Evolutionary conservation across 2,329 filamentous ascomycete species (phyloP).

Genomic region (Fusarium fracticaudum): DNA sequence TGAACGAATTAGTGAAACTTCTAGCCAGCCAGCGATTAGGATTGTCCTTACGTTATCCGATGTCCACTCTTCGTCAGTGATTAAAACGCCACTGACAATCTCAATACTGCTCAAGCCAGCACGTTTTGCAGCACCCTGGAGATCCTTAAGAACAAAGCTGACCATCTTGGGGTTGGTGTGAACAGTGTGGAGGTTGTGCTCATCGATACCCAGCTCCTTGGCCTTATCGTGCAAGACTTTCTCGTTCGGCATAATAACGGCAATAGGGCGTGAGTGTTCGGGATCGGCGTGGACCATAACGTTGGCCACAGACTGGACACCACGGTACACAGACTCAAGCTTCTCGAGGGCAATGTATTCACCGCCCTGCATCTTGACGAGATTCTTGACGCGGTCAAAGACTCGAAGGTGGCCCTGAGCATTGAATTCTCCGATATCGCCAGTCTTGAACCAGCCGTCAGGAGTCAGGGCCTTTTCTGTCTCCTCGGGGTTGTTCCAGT

Average conservation of each 20-base stretch:
- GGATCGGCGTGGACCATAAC: constrained; percentile 86
- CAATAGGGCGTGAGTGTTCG: constrained; percentile 80
- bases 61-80: constrained; percentile 89
- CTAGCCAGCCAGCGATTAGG: background rate
- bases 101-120: constrained; percentile 77
- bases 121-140: constrained; percentile 71
- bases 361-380: constrained; percentile 93
- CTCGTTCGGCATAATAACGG: constrained; percentile 78
- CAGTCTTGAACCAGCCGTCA: constrained; percentile 97
- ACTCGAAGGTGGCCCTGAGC: constrained; percentile 81
- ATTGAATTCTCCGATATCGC: constrained; percentile 93
- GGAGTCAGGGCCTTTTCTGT: constrained; percentile 79
- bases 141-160: constrained; percentile 69
- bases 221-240: constrained; percentile 70
- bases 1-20: constrained; percentile 29
- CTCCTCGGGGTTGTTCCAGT: constrained; percentile 88
- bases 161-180: constrained; percentile 74
- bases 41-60: constrained; percentile 77
- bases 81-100: constrained; percentile 77
- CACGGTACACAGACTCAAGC: constrained; percentile 90
- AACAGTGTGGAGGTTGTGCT: constrained; percentile 74
- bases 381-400: constrained; percentile 97
- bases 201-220: constrained; percentile 68
- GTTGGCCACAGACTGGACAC: constrained; percentile 80
- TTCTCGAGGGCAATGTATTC: constrained; percentile 98